These are phyloP conservation scores for Moringa oleifera DNA, from an alignment of 345 rosid genomes.

Conservation along the genomic window DNA sequence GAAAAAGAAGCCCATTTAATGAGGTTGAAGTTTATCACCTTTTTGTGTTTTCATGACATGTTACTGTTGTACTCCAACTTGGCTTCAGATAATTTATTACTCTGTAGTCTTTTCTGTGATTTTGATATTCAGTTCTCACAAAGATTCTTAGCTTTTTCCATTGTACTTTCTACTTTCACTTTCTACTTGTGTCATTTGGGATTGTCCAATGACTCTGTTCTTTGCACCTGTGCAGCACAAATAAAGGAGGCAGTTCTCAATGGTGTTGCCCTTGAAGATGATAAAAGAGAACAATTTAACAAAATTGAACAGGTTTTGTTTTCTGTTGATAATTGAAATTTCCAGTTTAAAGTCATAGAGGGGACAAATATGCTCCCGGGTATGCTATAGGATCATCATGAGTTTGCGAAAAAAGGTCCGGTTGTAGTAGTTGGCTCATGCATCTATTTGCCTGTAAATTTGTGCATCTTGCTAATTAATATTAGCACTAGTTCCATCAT, in stretches of 20 bases:
- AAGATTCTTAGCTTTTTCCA: not conserved
- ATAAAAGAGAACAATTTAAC: constrained; percentile 75
- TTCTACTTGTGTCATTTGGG: constrained; percentile 6
- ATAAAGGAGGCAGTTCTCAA: constrained; percentile 82
- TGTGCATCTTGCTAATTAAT: not conserved
- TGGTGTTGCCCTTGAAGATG: constrained; percentile 91
- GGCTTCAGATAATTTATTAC: not conserved
- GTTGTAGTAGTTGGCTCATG: too few relatives aligned
- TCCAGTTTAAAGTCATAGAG: too few relatives aligned
- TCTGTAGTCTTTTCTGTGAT: not conserved
- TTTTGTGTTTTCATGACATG: not conserved
- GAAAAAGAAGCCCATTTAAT: not conserved
- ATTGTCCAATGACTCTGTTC: constrained; percentile 12
- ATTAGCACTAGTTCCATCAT: not conserved
- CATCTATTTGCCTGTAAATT: too few relatives aligned
- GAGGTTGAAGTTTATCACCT: not conserved
- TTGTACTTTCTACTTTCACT: not conserved
- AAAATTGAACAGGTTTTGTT: constrained; percentile 78
- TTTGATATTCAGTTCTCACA: not conserved
- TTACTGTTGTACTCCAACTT: not conserved
- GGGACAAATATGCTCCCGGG: not conserved
- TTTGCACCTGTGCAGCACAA: constrained; percentile 40
- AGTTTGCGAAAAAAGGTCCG: too few relatives aligned
- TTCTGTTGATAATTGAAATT: constrained; percentile 5
- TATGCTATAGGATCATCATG: not conserved